Percentiles rank a stretch among this genome's conserved stretches.
Conservation (phyloP, 1,284 basidiomycete genomes). For the Cryptococcus depauperatus region DNA sequence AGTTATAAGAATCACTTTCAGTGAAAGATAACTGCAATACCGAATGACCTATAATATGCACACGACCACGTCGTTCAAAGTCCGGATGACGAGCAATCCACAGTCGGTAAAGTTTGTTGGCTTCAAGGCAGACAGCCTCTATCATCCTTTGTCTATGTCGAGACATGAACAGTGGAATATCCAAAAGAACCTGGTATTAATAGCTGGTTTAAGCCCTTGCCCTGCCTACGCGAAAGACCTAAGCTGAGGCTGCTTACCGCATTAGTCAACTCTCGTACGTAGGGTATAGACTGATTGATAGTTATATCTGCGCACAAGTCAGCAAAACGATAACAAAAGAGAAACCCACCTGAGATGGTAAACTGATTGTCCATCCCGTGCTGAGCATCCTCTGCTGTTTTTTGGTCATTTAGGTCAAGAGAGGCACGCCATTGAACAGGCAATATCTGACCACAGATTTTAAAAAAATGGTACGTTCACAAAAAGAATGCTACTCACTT, state of each 20-base stretch:
- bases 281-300: conserved; percentile 48
- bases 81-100: conserved; percentile 52
- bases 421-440: conserved; percentile 53
- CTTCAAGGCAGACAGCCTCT: conserved; percentile 47
- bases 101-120: conserved; percentile 49
- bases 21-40: conserved; percentile 24
- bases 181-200: conserved; percentile 48
- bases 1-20: not conserved
- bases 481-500: conserved; percentile 10
- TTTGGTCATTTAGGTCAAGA: conserved; percentile 46
- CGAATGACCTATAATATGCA: conserved; percentile 46
- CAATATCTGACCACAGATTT: conserved; percentile 40
- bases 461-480: not conserved
- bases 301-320: conserved; percentile 43
- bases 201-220: too few species aligned
- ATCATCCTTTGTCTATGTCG: conserved; percentile 51
- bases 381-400: conserved; percentile 44
- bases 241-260: conserved; percentile 33
- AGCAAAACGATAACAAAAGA: not conserved
- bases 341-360: conserved; percentile 42
- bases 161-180: conserved; percentile 48
- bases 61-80: conserved; percentile 45
- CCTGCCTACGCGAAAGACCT: not conserved
- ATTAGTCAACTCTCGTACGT: conserved; percentile 49
- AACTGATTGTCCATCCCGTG: conserved; percentile 49